Evolutionary conservation across 2,329 filamentous ascomycete genomes (phyloP), one percentile per base, ranked within the genome.

Genomic region (Didymosphaeria variabile): DNA sequence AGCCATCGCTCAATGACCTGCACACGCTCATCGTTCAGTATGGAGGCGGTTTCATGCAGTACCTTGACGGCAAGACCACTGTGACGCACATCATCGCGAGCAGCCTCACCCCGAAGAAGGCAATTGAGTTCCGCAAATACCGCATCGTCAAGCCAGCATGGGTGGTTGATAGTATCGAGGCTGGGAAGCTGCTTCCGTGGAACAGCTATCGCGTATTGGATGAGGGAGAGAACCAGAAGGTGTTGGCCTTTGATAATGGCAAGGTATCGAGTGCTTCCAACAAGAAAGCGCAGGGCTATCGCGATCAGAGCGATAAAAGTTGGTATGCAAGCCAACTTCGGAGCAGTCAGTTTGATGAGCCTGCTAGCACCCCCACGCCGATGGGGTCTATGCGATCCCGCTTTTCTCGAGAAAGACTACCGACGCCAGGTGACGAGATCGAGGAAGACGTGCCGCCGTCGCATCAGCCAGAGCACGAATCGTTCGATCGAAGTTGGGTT

Each of bases 71-170:
- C 40, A 99, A 99, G 81, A 98, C 94, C 0, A 90, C 91, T 75
- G 94, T 93, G 0, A 99, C 96, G 0, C 94, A 99, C 76, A 97
- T 99, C 67, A 93, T 99, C 69, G 94, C 94, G 3, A 94, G 93
- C 55, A 90, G 88, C 56, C 82, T 99, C 23, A 95, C 95, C 0
- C 94, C 93, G 0, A 98, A 97, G 81, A 99, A 99, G 79, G 88
- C 88, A 31, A 87, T 94, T 57, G 95, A 99, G 66, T 97, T 97
- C 73, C 86, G 84, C 57, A 88, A 87, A 66, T 97, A 98, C 77
- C 88, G 94, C 49, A 92, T 99, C 40, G 95, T 97, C 54, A 97
- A 95, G 77, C 95, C 95, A 0, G 89, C 92, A 21, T 99, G 95
- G 95, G 87, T 99, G 3, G 90, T 93, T 15, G 94, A 99, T 69